Percentiles rank a stretch among this genome's conserved stretches.
These are phyloP conservation scores for Trichoderma breve DNA, from an alignment of 2,329 filamentous ascomycete genomes.

Conservation along the genomic window DNA sequence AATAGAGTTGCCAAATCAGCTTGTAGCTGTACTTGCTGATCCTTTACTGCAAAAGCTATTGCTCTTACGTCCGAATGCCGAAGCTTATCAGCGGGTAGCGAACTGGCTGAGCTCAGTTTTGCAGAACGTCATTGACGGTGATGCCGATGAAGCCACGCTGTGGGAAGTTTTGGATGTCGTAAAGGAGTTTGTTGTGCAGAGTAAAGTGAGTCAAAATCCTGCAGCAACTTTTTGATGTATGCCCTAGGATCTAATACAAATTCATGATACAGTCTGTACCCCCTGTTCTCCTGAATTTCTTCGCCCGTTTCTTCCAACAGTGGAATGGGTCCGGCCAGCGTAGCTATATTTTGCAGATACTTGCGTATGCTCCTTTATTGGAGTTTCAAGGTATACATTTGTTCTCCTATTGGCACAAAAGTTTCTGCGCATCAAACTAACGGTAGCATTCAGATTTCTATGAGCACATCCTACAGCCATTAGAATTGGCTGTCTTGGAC, in stretches of 20 bases:
- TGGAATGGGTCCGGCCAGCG: constrained; percentile 63
- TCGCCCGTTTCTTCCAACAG: constrained; percentile 50
- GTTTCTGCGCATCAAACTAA: background rate
- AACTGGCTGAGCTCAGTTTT: constrained; percentile 59
- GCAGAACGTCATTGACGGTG: constrained; percentile 53
- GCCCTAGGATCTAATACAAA: constrained; percentile 6
- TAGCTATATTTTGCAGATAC: constrained; percentile 55
- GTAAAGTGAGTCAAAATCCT: constrained; percentile 46
- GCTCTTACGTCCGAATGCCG: constrained; percentile 57
- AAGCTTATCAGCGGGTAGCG: constrained; percentile 51
- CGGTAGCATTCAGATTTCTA: constrained; percentile 46
- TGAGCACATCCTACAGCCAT: constrained; percentile 45
- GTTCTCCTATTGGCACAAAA: background rate
- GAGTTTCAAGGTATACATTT: constrained; percentile 52
- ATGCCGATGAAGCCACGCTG: constrained; percentile 47
- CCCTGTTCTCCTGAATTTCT: constrained; percentile 49
- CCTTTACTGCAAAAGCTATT: constrained; percentile 76
- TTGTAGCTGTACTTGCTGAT: constrained; percentile 73
- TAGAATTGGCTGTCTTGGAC: constrained; percentile 53
- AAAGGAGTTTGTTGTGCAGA: constrained; percentile 53
- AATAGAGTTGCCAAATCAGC: constrained; percentile 77
- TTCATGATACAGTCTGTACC: constrained; percentile 42
- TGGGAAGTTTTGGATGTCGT: constrained; percentile 56
- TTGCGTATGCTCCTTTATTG: constrained; percentile 54
- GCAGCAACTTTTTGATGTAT: background rate